These are phyloP conservation scores for Obelidium mucronatum DNA, from an alignment of 192 early-diverging fungal genomes.

Conservation along the genomic window DNA sequence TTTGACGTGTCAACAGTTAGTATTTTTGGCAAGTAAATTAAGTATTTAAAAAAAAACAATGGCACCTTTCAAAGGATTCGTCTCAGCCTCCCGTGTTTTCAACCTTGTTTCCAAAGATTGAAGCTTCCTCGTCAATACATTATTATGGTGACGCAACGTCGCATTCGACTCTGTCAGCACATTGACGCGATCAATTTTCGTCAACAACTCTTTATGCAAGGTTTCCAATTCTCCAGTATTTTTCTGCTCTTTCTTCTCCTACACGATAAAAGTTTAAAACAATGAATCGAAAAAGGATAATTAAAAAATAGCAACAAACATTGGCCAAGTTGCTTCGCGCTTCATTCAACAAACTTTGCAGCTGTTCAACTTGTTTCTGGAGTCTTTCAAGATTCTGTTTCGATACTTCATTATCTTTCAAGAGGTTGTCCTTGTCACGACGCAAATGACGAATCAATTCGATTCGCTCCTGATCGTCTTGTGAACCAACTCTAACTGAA, in stretches of 20 bases:
- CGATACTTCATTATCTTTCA: constrained; percentile 72
- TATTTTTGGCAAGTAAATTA: not conserved
- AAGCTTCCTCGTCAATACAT: constrained; percentile 48
- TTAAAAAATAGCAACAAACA: not conserved
- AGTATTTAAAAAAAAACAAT: not conserved
- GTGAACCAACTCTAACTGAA: not conserved
- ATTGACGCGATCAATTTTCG: constrained; percentile 71
- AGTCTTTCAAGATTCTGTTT: constrained; percentile 72
- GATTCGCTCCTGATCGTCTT: constrained; percentile 18
- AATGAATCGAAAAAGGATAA: not conserved
- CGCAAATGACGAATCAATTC: constrained; percentile 74
- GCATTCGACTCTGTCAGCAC: constrained; percentile 82
- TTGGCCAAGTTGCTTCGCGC: constrained; percentile 62
- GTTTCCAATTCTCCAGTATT: constrained; percentile 54
- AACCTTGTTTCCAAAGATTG: constrained; percentile 47
- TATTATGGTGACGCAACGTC: constrained; percentile 69
- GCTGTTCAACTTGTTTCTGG: constrained; percentile 66
- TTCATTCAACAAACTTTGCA: constrained; percentile 74
- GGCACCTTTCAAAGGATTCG: constrained; percentile 58
- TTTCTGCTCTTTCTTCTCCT: constrained; percentile 57
- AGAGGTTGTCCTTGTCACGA: constrained; percentile 75
- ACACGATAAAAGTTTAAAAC: not conserved
- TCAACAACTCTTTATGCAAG: constrained; percentile 68
- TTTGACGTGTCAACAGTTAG: not conserved
- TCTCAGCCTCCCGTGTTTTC: constrained; percentile 46